phyloP scores from a whole-genome alignment of 2,329 filamentous ascomycete species.

The Coleophoma crateriformis region DNA sequence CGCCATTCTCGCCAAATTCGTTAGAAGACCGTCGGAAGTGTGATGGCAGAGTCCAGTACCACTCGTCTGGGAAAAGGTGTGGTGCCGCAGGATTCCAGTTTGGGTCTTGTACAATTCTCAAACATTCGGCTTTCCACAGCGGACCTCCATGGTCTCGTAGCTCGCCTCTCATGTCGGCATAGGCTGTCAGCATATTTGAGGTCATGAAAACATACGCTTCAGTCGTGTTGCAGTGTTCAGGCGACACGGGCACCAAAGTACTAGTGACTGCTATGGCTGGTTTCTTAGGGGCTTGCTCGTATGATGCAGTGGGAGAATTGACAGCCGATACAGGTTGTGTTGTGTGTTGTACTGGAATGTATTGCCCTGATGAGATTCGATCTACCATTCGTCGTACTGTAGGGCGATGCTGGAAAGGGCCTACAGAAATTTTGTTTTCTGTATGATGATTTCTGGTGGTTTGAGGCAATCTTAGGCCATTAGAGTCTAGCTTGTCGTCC shows the following conservation, averaged over 20 bases:
- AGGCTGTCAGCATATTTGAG: not conserved
- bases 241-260: no score
- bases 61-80: no score
- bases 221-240: not conserved
- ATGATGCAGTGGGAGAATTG: not conserved
- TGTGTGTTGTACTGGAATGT: not conserved
- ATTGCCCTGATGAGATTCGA: not conserved
- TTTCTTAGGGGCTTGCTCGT: no score
- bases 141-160: not conserved
- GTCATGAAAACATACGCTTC: not conserved
- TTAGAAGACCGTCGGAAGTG: not conserved
- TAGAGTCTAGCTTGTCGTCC: no score
- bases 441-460: no score
- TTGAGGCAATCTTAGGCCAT: no score
- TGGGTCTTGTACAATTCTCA: not conserved
- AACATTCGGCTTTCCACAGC: not conserved
- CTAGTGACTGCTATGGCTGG: no score
- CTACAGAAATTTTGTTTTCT: no score
- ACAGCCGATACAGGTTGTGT: not conserved
- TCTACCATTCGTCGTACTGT: not conserved
- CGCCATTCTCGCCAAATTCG: not conserved
- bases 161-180: not conserved
- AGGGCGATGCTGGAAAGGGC: not conserved
- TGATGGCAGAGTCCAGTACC: not conserved
- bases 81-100: not conserved